Evolutionary conservation across 805 yeast species (phyloP).

Genomic region (Millerago galiae): DNA sequence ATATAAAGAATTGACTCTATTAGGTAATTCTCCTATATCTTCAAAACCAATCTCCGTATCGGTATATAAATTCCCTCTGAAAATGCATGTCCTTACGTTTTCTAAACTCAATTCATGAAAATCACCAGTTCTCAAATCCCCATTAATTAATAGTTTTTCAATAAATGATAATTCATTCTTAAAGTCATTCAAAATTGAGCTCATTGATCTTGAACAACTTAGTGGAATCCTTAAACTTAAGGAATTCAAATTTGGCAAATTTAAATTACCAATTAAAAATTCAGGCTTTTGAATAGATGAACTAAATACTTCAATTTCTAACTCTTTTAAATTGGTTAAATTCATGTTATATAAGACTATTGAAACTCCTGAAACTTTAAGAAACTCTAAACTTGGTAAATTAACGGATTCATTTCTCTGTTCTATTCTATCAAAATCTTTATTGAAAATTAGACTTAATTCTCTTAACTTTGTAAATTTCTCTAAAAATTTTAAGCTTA

Average conservation of each 20-base stretch:
- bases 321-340: background rate
- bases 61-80: background rate
- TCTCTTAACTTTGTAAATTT: background rate
- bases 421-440: background rate
- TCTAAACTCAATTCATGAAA: background rate
- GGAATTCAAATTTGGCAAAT: background rate
- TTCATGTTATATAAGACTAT: background rate
- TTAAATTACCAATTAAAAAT: background rate
- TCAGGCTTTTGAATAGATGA: background rate
- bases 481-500: conserved; percentile 1
- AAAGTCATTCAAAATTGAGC: background rate
- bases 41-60: background rate
- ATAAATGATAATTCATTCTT: background rate
- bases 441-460: background rate
- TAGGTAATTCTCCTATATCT: background rate
- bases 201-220: background rate
- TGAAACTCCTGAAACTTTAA: background rate
- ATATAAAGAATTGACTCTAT: background rate
- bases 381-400: background rate
- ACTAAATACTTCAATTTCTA: background rate
- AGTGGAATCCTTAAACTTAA: background rate
- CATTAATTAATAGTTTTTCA: background rate
- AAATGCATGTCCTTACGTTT: background rate
- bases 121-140: background rate
- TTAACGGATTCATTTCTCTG: no score